Percentiles rank a stretch among this genome's conserved stretches.
phyloP scores from a whole-genome alignment of 805 yeast genomes.

The Wickerhamiella cacticola region DNA sequence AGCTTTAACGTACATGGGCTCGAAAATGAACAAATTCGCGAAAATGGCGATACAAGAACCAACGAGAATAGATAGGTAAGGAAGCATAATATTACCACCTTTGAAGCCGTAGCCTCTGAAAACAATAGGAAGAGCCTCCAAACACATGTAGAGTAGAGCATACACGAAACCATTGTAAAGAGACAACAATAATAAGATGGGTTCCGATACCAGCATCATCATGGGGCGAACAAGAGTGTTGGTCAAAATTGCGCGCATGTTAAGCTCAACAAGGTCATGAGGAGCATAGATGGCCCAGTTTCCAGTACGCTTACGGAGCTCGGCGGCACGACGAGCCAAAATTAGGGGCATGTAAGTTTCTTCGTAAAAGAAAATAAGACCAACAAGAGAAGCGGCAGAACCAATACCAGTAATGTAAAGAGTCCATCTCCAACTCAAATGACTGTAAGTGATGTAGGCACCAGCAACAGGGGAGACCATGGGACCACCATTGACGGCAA shows the following conservation, averaged over 20 bases:
- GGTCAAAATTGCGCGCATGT: slow-evolving; percentile 46
- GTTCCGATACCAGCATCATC: slow-evolving; percentile 54
- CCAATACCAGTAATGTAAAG: slow-evolving; percentile 26
- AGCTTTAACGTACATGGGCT: slow-evolving; percentile 40
- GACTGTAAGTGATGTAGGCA: slow-evolving; percentile 39
- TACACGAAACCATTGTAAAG: slow-evolving; percentile 69
- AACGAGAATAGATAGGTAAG: slow-evolving; percentile 62
- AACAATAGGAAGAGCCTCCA: slow-evolving; percentile 66
- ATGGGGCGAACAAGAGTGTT: slow-evolving; percentile 60
- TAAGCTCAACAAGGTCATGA: slow-evolving; percentile 56
- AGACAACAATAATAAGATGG: slow-evolving; percentile 56
- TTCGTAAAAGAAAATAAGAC: slow-evolving; percentile 31
- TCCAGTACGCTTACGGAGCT: slow-evolving; percentile 64
- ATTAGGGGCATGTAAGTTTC: slow-evolving; percentile 37
- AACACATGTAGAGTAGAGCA: slow-evolving; percentile 61
- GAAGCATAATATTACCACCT: slow-evolving; percentile 57
- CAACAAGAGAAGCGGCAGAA: slow-evolving; percentile 26
- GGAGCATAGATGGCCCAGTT: slow-evolving; percentile 80
- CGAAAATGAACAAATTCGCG: slow-evolving; percentile 46
- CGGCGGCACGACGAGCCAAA: slow-evolving; percentile 52
- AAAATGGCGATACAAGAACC: slow-evolving; percentile 55
- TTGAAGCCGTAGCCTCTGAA: slow-evolving; percentile 52
- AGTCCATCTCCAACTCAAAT: slow-evolving; percentile 15
- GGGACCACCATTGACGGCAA: slow-evolving; percentile 61
- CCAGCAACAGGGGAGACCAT: slow-evolving; percentile 64